Conservation (phyloP, 2,329 filamentous ascomycete species). For the Emmonsiellopsis sp. region DNA sequence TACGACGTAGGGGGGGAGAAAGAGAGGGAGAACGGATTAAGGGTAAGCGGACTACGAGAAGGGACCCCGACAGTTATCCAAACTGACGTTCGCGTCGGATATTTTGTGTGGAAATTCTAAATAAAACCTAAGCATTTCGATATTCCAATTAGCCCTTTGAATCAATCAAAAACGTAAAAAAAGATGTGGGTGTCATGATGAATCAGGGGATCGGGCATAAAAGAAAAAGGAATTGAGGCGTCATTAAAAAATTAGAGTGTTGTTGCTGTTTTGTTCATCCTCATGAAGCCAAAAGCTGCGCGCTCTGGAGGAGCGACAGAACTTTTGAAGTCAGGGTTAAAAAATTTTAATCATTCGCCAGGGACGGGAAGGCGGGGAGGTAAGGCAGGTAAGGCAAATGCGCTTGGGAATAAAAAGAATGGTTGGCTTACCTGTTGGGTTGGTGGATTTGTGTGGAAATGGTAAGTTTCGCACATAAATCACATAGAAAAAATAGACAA, state of each 20-base stretch:
- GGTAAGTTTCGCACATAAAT: not conserved
- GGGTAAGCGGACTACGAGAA: no score
- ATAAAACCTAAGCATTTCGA: no score
- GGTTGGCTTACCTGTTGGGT: slow-evolving; percentile 11
- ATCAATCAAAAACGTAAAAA: not conserved
- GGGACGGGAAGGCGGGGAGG: not conserved
- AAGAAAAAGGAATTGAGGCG: slow-evolving; percentile 16
- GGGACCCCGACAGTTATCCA: no score
- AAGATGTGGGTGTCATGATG: not conserved
- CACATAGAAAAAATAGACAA: slow-evolving; percentile 14
- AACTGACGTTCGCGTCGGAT: no score
- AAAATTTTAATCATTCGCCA: slow-evolving; percentile 55
- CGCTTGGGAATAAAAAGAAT: no score
- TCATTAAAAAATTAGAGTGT: slow-evolving; percentile 69
- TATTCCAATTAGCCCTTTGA: no score
- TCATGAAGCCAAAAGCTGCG: slow-evolving; percentile 35
- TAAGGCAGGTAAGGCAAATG: no score
- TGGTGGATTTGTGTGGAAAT: not conserved
- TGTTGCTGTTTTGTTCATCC: slow-evolving; percentile 52
- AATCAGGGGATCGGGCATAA: not conserved
- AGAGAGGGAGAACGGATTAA: no score
- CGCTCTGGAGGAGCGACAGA: not conserved
- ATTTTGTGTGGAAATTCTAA: no score
- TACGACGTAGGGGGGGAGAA: no score
- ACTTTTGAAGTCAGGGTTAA: slow-evolving; percentile 50